Conservation (phyloP, 768 basidiomycete genomes). For the Amyloporia xantha region DNA sequence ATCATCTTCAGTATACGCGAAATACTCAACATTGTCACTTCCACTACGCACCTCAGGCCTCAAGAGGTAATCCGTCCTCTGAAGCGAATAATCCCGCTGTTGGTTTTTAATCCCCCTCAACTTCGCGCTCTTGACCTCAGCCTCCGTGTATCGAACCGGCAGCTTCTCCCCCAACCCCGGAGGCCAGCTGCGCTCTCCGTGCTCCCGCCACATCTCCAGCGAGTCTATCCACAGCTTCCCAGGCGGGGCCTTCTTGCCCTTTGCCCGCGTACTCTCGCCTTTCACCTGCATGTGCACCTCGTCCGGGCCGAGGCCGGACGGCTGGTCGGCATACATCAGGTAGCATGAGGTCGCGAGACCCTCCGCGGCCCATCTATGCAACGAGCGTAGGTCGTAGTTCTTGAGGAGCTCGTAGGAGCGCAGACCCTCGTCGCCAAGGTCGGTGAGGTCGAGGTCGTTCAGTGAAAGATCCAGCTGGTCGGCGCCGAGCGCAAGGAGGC, state of each 20-base stretch:
- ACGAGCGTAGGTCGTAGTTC: conserved; percentile 47
- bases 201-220: conserved; percentile 39
- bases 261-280: background rate
- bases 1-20: background rate
- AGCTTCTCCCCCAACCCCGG: conserved; percentile 44
- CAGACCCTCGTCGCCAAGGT: conserved; percentile 26
- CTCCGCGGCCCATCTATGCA: conserved; percentile 72
- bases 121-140: conserved; percentile 16
- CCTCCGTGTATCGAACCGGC: conserved; percentile 30
- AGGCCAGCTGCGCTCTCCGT: conserved; percentile 30
- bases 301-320: conserved; percentile 64
- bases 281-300: conserved; percentile 32
- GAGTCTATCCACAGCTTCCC: conserved; percentile 40
- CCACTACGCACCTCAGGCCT: conserved; percentile 56
- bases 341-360: conserved; percentile 70
- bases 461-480: conserved; percentile 47
- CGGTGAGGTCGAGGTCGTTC: conserved; percentile 39
- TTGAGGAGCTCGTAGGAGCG: conserved; percentile 31
- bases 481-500: conserved; percentile 65
- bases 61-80: conserved; percentile 45
- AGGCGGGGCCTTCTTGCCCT: conserved; percentile 1
- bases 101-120: conserved; percentile 3
- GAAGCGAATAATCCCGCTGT: conserved; percentile 46
- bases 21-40: background rate
- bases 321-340: conserved; percentile 63